Percentiles rank a stretch among this genome's conserved stretches.
phyloP scores from a whole-genome alignment of 192 early-diverging fungal species.

The Rhizoclosmatium sp. region DNA sequence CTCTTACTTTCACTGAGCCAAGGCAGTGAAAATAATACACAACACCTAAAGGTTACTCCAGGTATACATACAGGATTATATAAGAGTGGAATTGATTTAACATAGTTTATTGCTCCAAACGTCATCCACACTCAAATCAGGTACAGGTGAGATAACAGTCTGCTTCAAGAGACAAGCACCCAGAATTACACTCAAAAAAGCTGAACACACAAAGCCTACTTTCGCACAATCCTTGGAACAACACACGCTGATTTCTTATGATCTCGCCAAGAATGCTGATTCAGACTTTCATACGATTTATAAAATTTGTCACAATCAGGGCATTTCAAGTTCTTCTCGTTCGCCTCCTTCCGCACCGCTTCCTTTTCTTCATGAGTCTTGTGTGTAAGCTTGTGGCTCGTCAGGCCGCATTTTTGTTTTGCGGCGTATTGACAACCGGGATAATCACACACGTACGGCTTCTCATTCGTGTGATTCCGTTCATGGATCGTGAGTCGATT shows the following conservation, averaged over 20 bases:
- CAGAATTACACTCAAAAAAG: no score
- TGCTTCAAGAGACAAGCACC: no score
- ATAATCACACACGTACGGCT: slow-evolving; percentile 7
- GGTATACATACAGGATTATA: no score
- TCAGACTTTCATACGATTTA: neutral
- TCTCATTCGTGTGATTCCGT: neutral
- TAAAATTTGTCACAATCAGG: slow-evolving; percentile 9
- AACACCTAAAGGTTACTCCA: no score
- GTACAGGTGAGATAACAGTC: no score
- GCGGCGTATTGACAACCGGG: slow-evolving; percentile 1
- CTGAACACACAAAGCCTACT: no score
- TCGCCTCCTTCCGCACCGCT: neutral
- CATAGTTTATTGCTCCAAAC: no score
- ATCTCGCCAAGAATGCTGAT: slow-evolving; percentile 12
- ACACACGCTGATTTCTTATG: slow-evolving; percentile 10
- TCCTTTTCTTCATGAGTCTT: neutral
- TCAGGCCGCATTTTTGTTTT: slow-evolving; percentile 11
- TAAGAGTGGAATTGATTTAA: no score
- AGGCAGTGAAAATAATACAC: no score
- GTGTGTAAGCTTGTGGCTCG: neutral
- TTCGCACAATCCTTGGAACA: no score
- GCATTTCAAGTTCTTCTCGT: neutral
- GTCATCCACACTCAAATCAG: no score
- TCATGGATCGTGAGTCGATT: neutral
- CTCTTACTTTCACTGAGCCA: no score